Conservation (phyloP, 2,329 filamentous ascomycete genomes). For the Ceratocystis destructans region DNA sequence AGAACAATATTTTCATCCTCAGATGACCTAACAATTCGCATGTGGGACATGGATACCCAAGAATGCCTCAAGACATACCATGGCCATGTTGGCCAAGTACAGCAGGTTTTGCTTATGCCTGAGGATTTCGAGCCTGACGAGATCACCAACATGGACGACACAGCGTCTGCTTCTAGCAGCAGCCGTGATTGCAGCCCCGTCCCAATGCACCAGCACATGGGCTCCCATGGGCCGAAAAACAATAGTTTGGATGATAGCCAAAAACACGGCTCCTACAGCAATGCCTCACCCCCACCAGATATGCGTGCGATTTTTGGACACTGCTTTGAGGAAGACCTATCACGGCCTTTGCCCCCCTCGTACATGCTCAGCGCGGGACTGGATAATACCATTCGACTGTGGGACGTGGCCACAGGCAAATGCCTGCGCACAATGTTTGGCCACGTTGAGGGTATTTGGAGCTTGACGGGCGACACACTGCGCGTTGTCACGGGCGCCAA, state of each 20-base stretch:
- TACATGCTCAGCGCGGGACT: constrained; percentile 91
- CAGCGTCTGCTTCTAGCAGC: constrained; percentile 35
- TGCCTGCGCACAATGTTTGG: constrained; percentile 92
- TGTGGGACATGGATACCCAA: constrained; percentile 85
- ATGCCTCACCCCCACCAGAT: constrained; percentile 28
- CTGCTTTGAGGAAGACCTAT: constrained; percentile 45
- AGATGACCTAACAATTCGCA: constrained; percentile 78
- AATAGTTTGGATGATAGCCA: neutral
- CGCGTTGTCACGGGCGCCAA: constrained; percentile 81
- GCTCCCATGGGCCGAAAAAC: neutral
- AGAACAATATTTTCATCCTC: constrained; percentile 85
- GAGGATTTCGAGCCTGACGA: constrained; percentile 83
- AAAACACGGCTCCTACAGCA: neutral
- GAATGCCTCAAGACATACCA: constrained; percentile 64
- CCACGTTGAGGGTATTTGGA: constrained; percentile 93
- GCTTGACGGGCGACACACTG: constrained; percentile 74
- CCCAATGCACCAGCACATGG: constrained; percentile 18
- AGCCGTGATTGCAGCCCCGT: constrained; percentile 26
- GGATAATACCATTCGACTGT: constrained; percentile 81
- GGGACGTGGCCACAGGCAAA: constrained; percentile 71
- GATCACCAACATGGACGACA: constrained; percentile 39
- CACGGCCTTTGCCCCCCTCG: constrained; percentile 61
- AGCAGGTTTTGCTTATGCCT: constrained; percentile 75
- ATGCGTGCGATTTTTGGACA: constrained; percentile 44
- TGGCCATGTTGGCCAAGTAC: constrained; percentile 88